phyloP scores from a whole-genome alignment of 768 basidiomycete species.

The Coprinopsis sp. region DNA sequence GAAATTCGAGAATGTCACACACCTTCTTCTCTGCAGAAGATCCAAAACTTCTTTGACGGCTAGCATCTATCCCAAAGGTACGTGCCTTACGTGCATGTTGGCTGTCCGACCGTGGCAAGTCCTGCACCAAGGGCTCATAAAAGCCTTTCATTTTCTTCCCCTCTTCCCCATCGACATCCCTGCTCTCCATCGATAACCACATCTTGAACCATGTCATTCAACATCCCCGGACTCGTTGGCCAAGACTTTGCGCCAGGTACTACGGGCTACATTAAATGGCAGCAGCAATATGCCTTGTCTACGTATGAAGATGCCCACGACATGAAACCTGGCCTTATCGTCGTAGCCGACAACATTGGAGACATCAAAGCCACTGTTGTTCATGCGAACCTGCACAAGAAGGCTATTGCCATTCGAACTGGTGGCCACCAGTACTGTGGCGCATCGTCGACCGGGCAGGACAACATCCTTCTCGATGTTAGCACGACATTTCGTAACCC shows the following conservation, averaged over 20 bases:
- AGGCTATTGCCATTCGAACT: constrained; percentile 10
- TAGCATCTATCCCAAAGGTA: too few species aligned
- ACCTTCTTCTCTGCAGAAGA: too few species aligned
- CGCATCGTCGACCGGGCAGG: constrained; percentile 7
- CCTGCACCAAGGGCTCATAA: too few species aligned
- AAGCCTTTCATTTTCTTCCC: too few species aligned
- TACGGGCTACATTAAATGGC: constrained; percentile 2
- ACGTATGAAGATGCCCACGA: constrained; percentile 4
- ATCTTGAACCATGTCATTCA: too few species aligned
- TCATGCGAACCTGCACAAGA: constrained; percentile 9
- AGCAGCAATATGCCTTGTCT: constrained; percentile 10
- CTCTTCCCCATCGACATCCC: too few species aligned
- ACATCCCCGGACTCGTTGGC: background rate
- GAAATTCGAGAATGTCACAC: too few species aligned
- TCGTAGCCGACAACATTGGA: constrained; percentile 4
- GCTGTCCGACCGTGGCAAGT: too few species aligned
- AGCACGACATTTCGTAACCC: constrained; percentile 1
- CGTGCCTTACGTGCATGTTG: too few species aligned
- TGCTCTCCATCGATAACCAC: too few species aligned
- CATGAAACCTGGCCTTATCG: constrained; percentile 8
- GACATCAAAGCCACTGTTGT: constrained; percentile 4
- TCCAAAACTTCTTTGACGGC: too few species aligned
- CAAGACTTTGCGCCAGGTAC: background rate
- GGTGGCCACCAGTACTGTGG: constrained; percentile 14
- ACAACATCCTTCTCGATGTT: constrained; percentile 11